Evolutionary conservation across 495 filamentous ascomycete species (phyloP).

Genomic region (Penicillium herquei): DNA sequence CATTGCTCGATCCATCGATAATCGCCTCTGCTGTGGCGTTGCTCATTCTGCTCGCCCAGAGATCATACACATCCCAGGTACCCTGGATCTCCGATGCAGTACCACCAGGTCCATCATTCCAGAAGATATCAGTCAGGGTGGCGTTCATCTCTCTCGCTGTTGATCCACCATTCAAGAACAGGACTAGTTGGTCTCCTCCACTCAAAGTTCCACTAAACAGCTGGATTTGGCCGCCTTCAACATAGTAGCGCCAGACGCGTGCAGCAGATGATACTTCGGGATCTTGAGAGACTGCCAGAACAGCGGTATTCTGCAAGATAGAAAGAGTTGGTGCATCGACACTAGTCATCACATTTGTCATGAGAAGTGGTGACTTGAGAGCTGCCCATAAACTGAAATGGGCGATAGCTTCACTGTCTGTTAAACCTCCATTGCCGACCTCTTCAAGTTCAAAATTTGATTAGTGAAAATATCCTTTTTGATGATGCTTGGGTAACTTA

Average conservation of each 20-base stretch:
- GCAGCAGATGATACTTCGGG: slow-evolving; percentile 33
- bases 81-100: slow-evolving; percentile 33
- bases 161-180: slow-evolving; percentile 49
- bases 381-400: slow-evolving; percentile 39
- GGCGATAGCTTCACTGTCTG: slow-evolving; percentile 34
- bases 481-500: background rate
- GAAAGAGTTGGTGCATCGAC: slow-evolving; percentile 30
- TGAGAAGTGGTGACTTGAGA: slow-evolving; percentile 35
- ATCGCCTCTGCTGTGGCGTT: slow-evolving; percentile 41
- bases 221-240: slow-evolving; percentile 41
- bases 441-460: slow-evolving; percentile 43
- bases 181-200: slow-evolving; percentile 44
- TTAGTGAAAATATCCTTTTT: background rate
- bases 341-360: slow-evolving; percentile 30
- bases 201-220: slow-evolving; percentile 48
- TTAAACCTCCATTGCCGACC: slow-evolving; percentile 60
- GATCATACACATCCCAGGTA: slow-evolving; percentile 54
- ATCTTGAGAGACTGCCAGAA: slow-evolving; percentile 48
- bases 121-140: slow-evolving; percentile 54
- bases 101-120: slow-evolving; percentile 41
- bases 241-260: slow-evolving; percentile 40
- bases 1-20: slow-evolving; percentile 30
- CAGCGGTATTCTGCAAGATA: slow-evolving; percentile 41
- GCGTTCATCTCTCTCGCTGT: slow-evolving; percentile 44
- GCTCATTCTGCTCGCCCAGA: slow-evolving; percentile 56